Conservation (phyloP, 805 yeast genomes). For the Alloascoidea hylecoeti region DNA sequence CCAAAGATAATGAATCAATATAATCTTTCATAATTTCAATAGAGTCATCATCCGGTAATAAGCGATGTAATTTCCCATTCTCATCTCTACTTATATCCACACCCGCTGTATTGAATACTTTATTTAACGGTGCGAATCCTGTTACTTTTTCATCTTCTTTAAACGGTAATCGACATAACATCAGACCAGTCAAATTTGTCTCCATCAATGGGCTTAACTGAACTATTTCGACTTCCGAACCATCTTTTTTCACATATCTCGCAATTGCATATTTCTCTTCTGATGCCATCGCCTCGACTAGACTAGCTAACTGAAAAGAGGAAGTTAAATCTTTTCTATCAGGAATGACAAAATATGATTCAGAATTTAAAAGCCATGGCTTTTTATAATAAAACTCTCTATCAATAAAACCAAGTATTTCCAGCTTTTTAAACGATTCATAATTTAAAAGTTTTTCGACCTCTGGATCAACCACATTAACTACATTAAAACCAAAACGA, state of each 20-base stretch:
- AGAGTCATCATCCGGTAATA: slow-evolving; percentile 24
- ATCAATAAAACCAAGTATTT: neutral
- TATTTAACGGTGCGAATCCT: slow-evolving; percentile 26
- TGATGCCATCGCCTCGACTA: slow-evolving; percentile 39
- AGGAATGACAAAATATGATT: slow-evolving; percentile 40
- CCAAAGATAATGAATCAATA: slow-evolving; percentile 30
- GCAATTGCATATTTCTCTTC: slow-evolving; percentile 39
- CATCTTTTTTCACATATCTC: slow-evolving; percentile 39
- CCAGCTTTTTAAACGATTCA: neutral
- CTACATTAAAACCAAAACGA: no score
- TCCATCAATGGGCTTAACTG: slow-evolving; percentile 36
- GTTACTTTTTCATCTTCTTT: slow-evolving; percentile 63
- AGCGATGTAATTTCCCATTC: slow-evolving; percentile 8
- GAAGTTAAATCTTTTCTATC: slow-evolving; percentile 22
- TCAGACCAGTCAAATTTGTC: slow-evolving; percentile 18
- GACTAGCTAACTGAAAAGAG: slow-evolving; percentile 24
- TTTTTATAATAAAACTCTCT: neutral
- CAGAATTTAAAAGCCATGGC: slow-evolving; percentile 26
- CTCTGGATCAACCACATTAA: no score
- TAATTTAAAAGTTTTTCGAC: neutral
- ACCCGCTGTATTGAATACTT: slow-evolving; percentile 19
- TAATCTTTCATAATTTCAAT: slow-evolving; percentile 26
- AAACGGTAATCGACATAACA: slow-evolving; percentile 48
- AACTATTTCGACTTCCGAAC: slow-evolving; percentile 35
- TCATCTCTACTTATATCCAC: slow-evolving; percentile 11